phyloP scores from a whole-genome alignment of 2,329 filamentous ascomycete species.

The Ascochyta viciae-villosae region DNA sequence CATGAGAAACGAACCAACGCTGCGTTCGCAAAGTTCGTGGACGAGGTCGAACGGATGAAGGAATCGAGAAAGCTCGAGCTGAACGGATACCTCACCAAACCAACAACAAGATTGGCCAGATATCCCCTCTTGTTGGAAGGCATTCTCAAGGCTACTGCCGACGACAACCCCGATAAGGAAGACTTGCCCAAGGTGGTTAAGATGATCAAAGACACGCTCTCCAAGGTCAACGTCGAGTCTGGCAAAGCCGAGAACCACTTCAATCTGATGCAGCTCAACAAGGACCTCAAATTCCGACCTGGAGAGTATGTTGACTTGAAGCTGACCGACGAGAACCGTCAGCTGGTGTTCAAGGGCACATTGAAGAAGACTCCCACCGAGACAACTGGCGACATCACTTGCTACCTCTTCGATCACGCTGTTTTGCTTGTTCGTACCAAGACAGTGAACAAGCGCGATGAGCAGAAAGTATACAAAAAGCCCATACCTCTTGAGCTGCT shows the following conservation, averaged over 20 bases:
- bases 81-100: constrained; percentile 97
- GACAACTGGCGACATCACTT: constrained; percentile 81
- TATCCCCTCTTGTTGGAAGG: constrained; percentile 93
- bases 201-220: constrained; percentile 85
- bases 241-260: constrained; percentile 98
- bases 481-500: constrained; percentile 94
- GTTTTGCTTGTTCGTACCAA: constrained; percentile 91
- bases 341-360: constrained; percentile 91
- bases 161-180: constrained; percentile 86
- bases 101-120: constrained; percentile 90
- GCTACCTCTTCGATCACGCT: constrained; percentile 95
- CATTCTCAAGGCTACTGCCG: constrained; percentile 88
- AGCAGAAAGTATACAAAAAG: constrained; percentile 92
- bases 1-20: constrained; percentile 89
- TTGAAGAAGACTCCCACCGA: constrained; percentile 93
- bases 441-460: constrained; percentile 89
- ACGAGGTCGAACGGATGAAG: constrained; percentile 94
- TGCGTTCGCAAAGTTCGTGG: constrained; percentile 87
- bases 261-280: constrained; percentile 89
- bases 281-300: constrained; percentile 87
- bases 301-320: constrained; percentile 94
- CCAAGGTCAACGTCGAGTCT: constrained; percentile 89
- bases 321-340: constrained; percentile 89
- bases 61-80: constrained; percentile 96
- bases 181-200: constrained; percentile 90